These are phyloP conservation scores for Nyssa sinensis DNA, from an alignment of 148 eudicot genomes.

Conservation along the genomic window DNA sequence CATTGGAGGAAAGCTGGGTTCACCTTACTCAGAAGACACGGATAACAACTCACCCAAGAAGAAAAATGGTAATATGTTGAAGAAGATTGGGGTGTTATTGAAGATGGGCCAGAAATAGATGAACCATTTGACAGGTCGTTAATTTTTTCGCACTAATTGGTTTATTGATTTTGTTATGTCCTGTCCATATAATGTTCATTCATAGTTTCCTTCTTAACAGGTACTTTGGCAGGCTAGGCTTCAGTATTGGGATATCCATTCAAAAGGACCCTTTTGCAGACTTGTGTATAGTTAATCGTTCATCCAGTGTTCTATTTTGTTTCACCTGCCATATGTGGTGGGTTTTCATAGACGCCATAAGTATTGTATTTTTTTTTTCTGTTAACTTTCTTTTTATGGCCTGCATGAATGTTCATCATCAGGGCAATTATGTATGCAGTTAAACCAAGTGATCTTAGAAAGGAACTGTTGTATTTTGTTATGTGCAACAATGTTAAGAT, in stretches of 20 bases:
- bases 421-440: no score
- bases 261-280: slow-evolving; percentile 1
- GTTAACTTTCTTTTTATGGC: no score
- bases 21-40: slow-evolving; percentile 64
- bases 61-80: slow-evolving; percentile 75
- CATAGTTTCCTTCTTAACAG: background rate
- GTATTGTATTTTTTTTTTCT: background rate
- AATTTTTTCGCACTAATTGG: background rate
- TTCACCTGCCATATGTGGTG: background rate
- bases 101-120: slow-evolving; percentile 71
- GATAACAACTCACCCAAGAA: slow-evolving; percentile 74
- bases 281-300: slow-evolving; percentile 9
- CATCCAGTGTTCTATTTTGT: background rate
- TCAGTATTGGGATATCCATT: background rate
- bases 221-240: background rate
- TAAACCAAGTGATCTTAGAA: background rate
- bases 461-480: background rate
- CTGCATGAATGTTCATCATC: background rate
- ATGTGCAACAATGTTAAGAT: no score
- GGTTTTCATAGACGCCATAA: background rate
- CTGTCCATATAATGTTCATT: background rate
- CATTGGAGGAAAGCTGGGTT: slow-evolving; percentile 62
- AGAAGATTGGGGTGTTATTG: slow-evolving; percentile 69
- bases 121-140: slow-evolving; percentile 8
- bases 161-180: background rate